Conservation (phyloP, 352 stramenopile genomes). For the Thalassiosira hispida region DNA sequence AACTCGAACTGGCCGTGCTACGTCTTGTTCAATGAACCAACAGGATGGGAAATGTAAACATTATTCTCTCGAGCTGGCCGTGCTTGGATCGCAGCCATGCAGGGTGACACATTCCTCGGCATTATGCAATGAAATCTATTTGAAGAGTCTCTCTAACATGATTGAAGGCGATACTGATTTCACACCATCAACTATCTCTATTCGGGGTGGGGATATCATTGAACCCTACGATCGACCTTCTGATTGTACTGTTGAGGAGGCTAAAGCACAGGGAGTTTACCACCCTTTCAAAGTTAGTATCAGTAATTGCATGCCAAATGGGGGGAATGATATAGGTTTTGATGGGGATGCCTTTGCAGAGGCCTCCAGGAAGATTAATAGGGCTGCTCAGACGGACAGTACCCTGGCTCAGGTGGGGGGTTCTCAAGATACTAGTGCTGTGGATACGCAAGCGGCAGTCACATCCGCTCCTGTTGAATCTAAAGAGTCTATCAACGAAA, state of each 20-base stretch:
- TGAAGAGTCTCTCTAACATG: neutral
- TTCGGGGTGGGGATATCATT: neutral
- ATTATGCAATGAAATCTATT: neutral
- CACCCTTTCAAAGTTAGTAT: neutral
- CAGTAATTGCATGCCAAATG: neutral
- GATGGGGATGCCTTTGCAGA: neutral
- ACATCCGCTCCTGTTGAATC: neutral
- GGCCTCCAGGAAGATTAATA: neutral
- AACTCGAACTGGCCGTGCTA: neutral
- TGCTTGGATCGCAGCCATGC: slow-evolving; percentile 1
- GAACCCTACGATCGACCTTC: neutral
- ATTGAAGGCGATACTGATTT: neutral
- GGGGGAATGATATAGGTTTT: neutral
- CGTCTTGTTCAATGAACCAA: too few relatives aligned
- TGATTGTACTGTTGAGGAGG: neutral
- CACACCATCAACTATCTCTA: neutral
- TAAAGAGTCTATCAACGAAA: neutral
- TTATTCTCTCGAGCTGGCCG: neutral
- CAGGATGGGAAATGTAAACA: too few relatives aligned
- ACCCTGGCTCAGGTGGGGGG: neutral
- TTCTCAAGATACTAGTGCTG: neutral
- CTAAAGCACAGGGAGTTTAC: neutral
- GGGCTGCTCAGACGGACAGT: neutral
- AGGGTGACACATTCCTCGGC: neutral
- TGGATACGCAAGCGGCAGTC: neutral